phyloP scores from a whole-genome alignment of 768 basidiomycete genomes.

The Xerocomellus chrysenteron region DNA sequence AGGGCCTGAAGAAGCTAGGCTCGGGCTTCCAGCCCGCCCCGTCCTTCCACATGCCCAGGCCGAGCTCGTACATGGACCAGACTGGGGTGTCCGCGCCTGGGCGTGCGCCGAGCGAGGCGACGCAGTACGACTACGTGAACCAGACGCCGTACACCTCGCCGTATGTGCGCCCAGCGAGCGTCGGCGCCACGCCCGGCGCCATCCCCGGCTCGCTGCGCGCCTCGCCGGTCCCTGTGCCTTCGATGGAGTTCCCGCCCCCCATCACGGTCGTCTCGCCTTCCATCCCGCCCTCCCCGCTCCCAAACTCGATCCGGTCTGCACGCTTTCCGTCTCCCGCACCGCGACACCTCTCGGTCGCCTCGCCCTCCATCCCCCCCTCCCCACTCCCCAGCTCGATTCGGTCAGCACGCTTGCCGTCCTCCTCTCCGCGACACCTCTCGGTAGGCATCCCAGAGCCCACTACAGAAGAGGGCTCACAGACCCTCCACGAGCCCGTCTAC shows the following conservation, averaged over 20 bases:
- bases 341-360: slow-evolving; percentile 3
- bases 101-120: slow-evolving; percentile 2
- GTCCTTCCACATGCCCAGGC: background rate
- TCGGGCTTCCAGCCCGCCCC: slow-evolving; percentile 16
- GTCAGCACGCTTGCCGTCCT: background rate
- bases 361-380: slow-evolving; percentile 14
- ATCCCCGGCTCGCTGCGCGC: slow-evolving; percentile 1
- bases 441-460: background rate
- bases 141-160: slow-evolving; percentile 22
- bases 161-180: slow-evolving; percentile 1
- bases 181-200: background rate
- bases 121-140: slow-evolving; percentile 20
- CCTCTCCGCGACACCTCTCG: background rate
- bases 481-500: slow-evolving; percentile 13
- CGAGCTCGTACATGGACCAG: background rate
- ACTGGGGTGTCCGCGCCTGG: slow-evolving; percentile 3
- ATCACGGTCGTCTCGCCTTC: slow-evolving; percentile 23
- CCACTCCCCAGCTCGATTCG: slow-evolving; percentile 6
- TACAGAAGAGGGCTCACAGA: slow-evolving; percentile 18
- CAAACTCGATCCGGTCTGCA: slow-evolving; percentile 5
- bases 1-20: slow-evolving; percentile 31
- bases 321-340: background rate
- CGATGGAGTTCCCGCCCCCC: background rate
- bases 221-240: background rate
- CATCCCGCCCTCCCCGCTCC: slow-evolving; percentile 3